phyloP scores from a whole-genome alignment of 2,329 filamentous ascomycete species.

The Talaromyces sp. region DNA sequence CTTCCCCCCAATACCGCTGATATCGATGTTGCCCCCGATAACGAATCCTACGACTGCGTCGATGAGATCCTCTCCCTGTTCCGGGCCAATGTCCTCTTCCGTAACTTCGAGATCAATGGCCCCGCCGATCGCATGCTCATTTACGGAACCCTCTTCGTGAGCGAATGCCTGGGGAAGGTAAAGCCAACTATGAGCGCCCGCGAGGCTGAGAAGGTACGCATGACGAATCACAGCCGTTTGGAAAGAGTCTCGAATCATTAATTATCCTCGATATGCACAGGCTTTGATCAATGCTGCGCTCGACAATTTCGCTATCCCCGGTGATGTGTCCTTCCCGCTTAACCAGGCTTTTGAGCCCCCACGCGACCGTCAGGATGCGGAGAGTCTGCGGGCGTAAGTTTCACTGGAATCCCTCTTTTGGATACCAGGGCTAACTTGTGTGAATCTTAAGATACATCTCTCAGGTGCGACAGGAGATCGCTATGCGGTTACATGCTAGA shows the following conservation, averaged over 20 bases:
- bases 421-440: neutral
- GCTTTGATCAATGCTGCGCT: constrained; percentile 88
- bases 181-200: constrained; percentile 69
- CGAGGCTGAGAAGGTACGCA: constrained; percentile 65
- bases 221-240: neutral
- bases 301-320: constrained; percentile 92
- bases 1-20: constrained; percentile 60
- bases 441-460: constrained; percentile 58
- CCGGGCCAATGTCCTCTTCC: constrained; percentile 97
- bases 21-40: constrained; percentile 70
- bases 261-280: constrained; percentile 56
- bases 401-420: neutral
- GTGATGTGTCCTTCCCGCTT: constrained; percentile 87
- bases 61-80: constrained; percentile 93
- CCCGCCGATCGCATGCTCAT: constrained; percentile 91
- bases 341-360: constrained; percentile 97
- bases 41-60: constrained; percentile 92
- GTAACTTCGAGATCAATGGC: constrained; percentile 98
- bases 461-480: constrained; percentile 92
- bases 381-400: constrained; percentile 79
- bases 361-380: constrained; percentile 82
- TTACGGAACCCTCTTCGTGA: constrained; percentile 94
- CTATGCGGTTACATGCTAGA: constrained; percentile 76
- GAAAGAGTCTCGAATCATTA: constrained; percentile 1
- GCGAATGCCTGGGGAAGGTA: constrained; percentile 86